Evolutionary conservation across 2,329 filamentous ascomycete species (phyloP), one percentile per base, ranked within the genome.

Genomic region (Colletotrichum sp.): DNA sequence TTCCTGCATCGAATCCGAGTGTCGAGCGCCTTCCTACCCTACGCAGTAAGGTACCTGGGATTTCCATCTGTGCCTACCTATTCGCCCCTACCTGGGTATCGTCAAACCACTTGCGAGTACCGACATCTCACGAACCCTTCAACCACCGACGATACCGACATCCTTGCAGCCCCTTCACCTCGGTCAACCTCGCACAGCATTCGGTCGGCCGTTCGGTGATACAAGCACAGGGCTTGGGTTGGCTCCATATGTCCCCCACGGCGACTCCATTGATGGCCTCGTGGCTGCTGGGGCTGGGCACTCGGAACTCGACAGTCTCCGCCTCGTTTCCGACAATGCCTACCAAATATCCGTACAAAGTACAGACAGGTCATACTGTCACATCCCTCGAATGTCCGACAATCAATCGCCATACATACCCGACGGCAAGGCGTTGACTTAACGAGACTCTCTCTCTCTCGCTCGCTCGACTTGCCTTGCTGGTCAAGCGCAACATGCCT

Each of bases 281-380:
- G 64, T 72, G 73, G 69, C 64, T 59, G 30, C 73, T 72, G 69
- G 63, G 24, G 69, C 73, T 68, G 69, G 63, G n/a, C 62, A 32
- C 62, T 57, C 62, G 44, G 32, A 59, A 28, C 57, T 49, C 44
- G 73, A 44, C 21, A 21, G 69, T 57, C 69, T 70, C 66, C 69
- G 71, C 32, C 65, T 74, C 18, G 49, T 60, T 69, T 68, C 63
- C 59, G 30, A 63, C 30, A 34, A 63, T 67, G 49, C 39, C 21
- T 60, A 24, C 36, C 18, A n/a, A 52, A 26, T 52, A 52, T 52
- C n/a, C 44, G 44, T 52, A 52, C 44, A 4, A 21, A 21, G 44
- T 52, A 52, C 44, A 52, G n/a, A 52, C n/a, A n/a, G 44, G 30
- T 26, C 70, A 28, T 12, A 24, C 15, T 34, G 16, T 21, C 26